Percentiles rank a stretch among this genome's conserved stretches.
phyloP scores from a whole-genome alignment of 495 filamentous ascomycete species.

The Articulospora tetracladia region DNA sequence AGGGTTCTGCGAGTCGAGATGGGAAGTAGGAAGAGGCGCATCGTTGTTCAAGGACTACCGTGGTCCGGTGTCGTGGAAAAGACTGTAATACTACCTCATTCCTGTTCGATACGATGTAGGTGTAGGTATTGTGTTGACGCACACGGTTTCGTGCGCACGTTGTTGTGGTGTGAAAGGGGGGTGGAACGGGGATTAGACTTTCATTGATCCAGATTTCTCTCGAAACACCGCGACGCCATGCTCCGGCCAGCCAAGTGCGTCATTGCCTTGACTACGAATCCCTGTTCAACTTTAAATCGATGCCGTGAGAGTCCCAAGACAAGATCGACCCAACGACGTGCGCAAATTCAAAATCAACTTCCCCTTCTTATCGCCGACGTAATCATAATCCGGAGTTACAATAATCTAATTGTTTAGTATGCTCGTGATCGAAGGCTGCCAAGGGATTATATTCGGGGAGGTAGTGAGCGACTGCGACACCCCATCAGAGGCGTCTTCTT shows the following conservation, averaged over 20 bases:
- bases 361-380: not conserved
- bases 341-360: not conserved
- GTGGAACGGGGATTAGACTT: not conserved
- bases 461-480: not conserved
- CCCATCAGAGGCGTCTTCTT: not conserved
- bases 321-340: not conserved
- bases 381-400: not conserved
- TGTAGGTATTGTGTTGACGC: not conserved
- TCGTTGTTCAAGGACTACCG: slow-evolving; percentile 30
- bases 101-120: not conserved
- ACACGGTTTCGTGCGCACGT: not conserved
- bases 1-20: slow-evolving; percentile 89
- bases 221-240: not conserved
- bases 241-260: not conserved
- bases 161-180: not conserved
- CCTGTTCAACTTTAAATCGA: slow-evolving; percentile 10
- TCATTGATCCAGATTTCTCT: not conserved
- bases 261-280: not conserved
- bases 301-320: not conserved
- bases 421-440: not conserved
- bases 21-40: slow-evolving; percentile 94
- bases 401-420: not conserved
- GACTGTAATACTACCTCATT: slow-evolving; percentile 8
- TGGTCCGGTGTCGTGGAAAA: not conserved
- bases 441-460: not conserved